Evolutionary conservation across 1,139 yeast genomes (phyloP).

Genomic region (Suhomyces wounanorum): DNA sequence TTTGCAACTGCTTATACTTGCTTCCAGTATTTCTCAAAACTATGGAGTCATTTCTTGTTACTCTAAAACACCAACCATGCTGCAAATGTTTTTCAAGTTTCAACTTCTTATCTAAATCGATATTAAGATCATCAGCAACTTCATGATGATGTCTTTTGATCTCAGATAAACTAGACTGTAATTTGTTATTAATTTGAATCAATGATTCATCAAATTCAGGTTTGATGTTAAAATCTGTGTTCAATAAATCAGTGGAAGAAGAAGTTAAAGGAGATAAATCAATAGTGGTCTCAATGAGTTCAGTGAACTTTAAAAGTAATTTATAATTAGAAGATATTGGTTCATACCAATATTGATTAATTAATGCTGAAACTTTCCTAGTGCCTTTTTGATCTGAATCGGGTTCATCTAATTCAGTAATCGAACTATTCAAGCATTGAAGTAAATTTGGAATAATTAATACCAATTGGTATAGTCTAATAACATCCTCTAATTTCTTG

Average conservation of each 20-base stretch:
- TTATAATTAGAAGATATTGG: slow-evolving; percentile 53
- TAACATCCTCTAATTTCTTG: slow-evolving; percentile 77
- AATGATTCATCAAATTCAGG: slow-evolving; percentile 87
- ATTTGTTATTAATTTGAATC: slow-evolving; percentile 56
- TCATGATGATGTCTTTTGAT: slow-evolving; percentile 63
- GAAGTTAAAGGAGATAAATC: slow-evolving; percentile 78
- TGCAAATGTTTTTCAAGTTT: slow-evolving; percentile 83
- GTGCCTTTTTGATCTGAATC: slow-evolving; percentile 20
- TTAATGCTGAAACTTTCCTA: slow-evolving; percentile 28
- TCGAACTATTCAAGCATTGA: slow-evolving; percentile 47
- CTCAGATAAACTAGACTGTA: slow-evolving; percentile 55
- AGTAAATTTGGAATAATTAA: slow-evolving; percentile 68
- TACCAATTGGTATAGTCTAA: slow-evolving; percentile 83
- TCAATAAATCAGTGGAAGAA: slow-evolving; percentile 39
- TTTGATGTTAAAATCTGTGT: slow-evolving; percentile 75
- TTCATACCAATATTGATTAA: slow-evolving; percentile 55
- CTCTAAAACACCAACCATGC: slow-evolving; percentile 93
- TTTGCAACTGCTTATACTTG: slow-evolving; percentile 74
- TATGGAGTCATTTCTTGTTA: slow-evolving; percentile 86
- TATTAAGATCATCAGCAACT: slow-evolving; percentile 71
- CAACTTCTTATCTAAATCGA: slow-evolving; percentile 84
- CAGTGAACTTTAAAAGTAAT: slow-evolving; percentile 69
- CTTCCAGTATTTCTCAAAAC: slow-evolving; percentile 64
- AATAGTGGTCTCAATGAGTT: slow-evolving; percentile 87
- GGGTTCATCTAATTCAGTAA: slow-evolving; percentile 27